These are phyloP conservation scores for Lathyrus oleraceus DNA, from an alignment of 306 rosid species.

Conservation along the genomic window DNA sequence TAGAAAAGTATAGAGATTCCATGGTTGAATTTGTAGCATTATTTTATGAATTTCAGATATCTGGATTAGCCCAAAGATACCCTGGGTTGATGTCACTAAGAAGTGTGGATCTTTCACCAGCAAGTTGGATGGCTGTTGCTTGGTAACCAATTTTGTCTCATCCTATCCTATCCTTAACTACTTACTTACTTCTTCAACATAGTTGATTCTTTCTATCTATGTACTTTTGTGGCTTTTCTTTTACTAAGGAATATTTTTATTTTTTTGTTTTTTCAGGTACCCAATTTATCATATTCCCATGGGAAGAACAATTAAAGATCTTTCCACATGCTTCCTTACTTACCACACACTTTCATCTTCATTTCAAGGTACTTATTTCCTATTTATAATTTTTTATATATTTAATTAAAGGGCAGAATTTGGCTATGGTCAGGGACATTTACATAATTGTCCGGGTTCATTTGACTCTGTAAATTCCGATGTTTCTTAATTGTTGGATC, in stretches of 20 bases:
- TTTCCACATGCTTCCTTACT: constrained; percentile 91
- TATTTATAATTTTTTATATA: background rate
- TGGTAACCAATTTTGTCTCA: constrained; percentile 53
- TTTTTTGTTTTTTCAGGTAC: constrained; percentile 58
- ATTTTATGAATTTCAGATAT: constrained; percentile 57
- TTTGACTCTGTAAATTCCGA: no score
- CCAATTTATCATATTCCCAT: constrained; percentile 98
- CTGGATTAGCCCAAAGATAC: constrained; percentile 77
- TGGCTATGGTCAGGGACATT: background rate
- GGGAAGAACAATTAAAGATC: constrained; percentile 93
- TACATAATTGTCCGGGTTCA: no score
- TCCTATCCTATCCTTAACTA: background rate
- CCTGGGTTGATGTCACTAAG: constrained; percentile 88
- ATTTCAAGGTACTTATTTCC: constrained; percentile 81
- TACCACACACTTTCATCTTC: constrained; percentile 98
- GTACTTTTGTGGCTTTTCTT: background rate
- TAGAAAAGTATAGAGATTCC: constrained; percentile 31
- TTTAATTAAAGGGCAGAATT: background rate
- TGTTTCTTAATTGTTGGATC: no score
- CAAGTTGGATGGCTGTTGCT: constrained; percentile 99
- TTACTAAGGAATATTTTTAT: background rate
- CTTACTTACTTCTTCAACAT: background rate
- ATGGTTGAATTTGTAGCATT: constrained; percentile 30
- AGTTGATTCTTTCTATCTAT: background rate
- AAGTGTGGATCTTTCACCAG: constrained; percentile 98